Evolutionary conservation across 2,329 filamentous ascomycete genomes (phyloP), one percentile per base, ranked within the genome.

Genomic region (Periconia macrospinosa): DNA sequence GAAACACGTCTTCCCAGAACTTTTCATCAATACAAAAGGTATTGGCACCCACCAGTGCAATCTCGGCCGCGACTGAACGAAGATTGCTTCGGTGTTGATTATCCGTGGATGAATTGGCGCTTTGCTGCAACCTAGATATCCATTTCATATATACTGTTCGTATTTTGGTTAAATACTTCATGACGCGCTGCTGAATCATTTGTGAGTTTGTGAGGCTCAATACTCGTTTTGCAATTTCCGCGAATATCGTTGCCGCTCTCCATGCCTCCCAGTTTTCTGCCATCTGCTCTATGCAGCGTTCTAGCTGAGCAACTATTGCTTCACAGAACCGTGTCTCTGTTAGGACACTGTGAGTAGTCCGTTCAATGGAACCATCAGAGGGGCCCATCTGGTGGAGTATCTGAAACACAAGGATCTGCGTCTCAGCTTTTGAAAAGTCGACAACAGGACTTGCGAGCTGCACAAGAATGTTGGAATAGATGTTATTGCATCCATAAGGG

Each of bases 401-500:
- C 56, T 88, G 85, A 2, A 77, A 61, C 0, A 86, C 49, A 0
- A 86, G 61, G 1, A 78, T 57, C 6, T 69, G 69, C 0, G 81
- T 80, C 42, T 83, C 80, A 0, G 70, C 53, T 42, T 80, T 79
- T 11, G 78, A 80, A 37, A 84, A 79, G 44, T 84, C 78, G 0
- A 88, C 49, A 1, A 72, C 72, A 0, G 80, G 78, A 37, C 73
- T 69, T 0, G 70, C 66, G 2, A 88, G 66, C 59, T 86, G 79
- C 1, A 74, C 62, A 0, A 84, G 62, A 3, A 88, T 78, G 49
- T 86, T 87, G 9, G 50, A 6, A 81, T 83, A 87, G 46, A 83
- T 81, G 9, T 85, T 67, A 1, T 67, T 61, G n/a, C 74, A 54
- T 0, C 83, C 83, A 1, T 79, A 63, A 0, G 80, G 76, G 2